phyloP scores from a whole-genome alignment of 2,329 filamentous ascomycete genomes.

The Neofusicoccum ribis region DNA sequence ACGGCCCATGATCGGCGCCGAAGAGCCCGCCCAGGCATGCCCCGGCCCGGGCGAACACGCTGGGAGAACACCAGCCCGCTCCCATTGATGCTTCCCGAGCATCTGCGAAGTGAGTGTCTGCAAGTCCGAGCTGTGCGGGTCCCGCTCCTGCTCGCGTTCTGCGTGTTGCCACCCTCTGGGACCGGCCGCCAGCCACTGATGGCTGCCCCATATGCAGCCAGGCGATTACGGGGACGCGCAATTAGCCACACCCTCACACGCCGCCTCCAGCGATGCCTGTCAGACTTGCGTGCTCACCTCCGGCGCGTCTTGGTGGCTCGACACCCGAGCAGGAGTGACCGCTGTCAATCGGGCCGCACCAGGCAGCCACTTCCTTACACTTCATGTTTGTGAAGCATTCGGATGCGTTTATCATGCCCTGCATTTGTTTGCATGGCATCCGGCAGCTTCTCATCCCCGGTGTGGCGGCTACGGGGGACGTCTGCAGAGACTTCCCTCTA shows the following conservation, averaged over 20 bases:
- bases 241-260: not conserved
- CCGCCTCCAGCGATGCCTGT: not conserved
- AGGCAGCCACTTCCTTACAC: not conserved
- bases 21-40: not conserved
- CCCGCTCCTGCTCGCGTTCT: not conserved
- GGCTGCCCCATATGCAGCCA: not conserved
- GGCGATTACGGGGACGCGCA: not conserved
- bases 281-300: not conserved
- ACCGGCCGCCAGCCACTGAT: not conserved
- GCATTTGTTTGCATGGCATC: not conserved
- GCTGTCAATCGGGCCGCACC: conserved; percentile 4
- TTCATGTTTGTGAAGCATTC: not conserved
- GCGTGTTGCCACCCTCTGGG: not conserved
- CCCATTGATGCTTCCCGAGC: not conserved
- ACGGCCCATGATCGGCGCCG: not conserved
- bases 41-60: not conserved
- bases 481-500: not conserved
- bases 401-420: not conserved
- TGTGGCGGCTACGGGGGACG: not conserved
- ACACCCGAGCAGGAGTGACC: not conserved
- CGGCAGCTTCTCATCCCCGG: not conserved
- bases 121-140: not conserved
- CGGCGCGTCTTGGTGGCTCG: not conserved
- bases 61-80: not conserved
- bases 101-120: not conserved